Evolutionary conservation across 2,329 filamentous ascomycete genomes (phyloP).

Genomic region (Madurella mycetomatis): DNA sequence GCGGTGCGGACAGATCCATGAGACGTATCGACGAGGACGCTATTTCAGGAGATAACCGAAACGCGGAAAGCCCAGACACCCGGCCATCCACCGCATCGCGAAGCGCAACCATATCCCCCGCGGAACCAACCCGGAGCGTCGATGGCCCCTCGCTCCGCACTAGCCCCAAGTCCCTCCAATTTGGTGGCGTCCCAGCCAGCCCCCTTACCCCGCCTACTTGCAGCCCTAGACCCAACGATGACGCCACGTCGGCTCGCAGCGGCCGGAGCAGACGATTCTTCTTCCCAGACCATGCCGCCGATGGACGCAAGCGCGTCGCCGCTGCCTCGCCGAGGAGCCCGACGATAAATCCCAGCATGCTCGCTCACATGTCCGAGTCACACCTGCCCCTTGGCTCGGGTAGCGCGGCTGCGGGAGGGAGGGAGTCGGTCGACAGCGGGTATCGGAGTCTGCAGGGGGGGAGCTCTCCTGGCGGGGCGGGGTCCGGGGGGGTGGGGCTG

Average conservation of each 20-base stretch:
- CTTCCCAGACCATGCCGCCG: constrained; percentile 12
- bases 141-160: too few species aligned
- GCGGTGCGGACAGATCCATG: constrained; percentile 19
- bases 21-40: constrained; percentile 20
- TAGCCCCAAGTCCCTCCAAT: too few species aligned
- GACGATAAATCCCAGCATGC: not conserved
- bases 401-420: not conserved
- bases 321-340: too few species aligned
- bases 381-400: not conserved
- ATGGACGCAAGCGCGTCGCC: constrained; percentile 8
- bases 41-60: not conserved
- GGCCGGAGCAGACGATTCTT: constrained; percentile 2
- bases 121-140: not conserved
- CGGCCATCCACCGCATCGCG: not conserved
- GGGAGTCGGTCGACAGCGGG: constrained; percentile 20
- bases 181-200: too few species aligned
- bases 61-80: not conserved
- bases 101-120: not conserved
- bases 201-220: too few species aligned
- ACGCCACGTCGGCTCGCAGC: constrained; percentile 12
- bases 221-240: not conserved
- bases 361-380: constrained; percentile 11
- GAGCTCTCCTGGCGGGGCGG: not conserved
- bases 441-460: constrained; percentile 14
- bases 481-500: not conserved